phyloP scores from a whole-genome alignment of 345 rosid species.

The Camelina sativa region DNA sequence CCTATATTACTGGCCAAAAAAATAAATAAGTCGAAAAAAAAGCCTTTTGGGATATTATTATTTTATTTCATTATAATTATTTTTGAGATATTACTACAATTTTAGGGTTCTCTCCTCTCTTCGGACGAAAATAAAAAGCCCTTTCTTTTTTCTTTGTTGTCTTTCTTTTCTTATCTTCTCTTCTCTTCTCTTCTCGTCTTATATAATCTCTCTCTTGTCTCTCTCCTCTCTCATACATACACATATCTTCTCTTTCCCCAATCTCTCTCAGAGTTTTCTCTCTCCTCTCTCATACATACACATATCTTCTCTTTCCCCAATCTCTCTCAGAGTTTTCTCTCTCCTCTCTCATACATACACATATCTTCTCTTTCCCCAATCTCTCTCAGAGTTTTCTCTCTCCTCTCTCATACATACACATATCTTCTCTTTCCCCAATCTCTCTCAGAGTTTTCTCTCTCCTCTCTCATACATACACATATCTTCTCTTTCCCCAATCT shows the following conservation, averaged over 20 bases:
- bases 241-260: slow-evolving; percentile 39
- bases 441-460: slow-evolving; percentile 40
- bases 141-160: slow-evolving; percentile 30
- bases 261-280: slow-evolving; percentile 45
- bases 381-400: neutral
- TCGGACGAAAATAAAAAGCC: too few species aligned
- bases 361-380: too few species aligned
- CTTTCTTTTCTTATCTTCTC: slow-evolving; percentile 36
- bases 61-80: neutral
- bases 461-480: too few species aligned
- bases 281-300: too few species aligned
- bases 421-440: slow-evolving; percentile 44
- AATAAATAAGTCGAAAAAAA: neutral
- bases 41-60: neutral
- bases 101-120: slow-evolving; percentile 33
- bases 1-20: neutral
- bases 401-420: slow-evolving; percentile 43
- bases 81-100: slow-evolving; percentile 3
- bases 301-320: slow-evolving; percentile 40
- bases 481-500: too few species aligned
- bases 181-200: slow-evolving; percentile 25
- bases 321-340: slow-evolving; percentile 45
- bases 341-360: too few species aligned
- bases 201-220: neutral
- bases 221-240: slow-evolving; percentile 43